Evolutionary conservation across 139 green algal genomes (phyloP), one percentile per base, ranked within the genome.

Genomic region (Edaphochlamys debaryana): DNA sequence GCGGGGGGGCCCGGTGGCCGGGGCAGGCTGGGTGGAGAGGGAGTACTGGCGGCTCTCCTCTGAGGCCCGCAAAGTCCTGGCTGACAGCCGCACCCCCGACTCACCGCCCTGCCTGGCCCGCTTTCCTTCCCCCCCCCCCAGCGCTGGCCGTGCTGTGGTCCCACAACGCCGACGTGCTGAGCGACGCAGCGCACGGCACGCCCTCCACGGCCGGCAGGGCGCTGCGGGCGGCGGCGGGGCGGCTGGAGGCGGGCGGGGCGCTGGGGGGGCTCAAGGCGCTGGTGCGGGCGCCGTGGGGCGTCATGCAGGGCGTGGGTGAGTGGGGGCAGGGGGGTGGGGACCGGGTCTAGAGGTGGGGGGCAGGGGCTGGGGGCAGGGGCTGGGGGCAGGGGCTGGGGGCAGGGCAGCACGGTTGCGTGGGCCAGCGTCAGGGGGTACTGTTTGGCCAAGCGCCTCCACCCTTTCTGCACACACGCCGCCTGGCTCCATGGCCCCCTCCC

Each of bases 121-220:
- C 68, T 11, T 11, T 58, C 11, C 67, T 25, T 42, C 23, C 67
- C 62, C 22, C 27, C 23, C 29, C 13, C 30, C 27, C 68, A 75
- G 68, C 68, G 27, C 68, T 75, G 68, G 68, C 68, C 29, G 41
- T 60, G 68, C 68, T 75, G 41, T 75, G 68, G 68, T 34, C 68
- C 8, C 41, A 75, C 68, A 23, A 15, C 27, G 41, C 68, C 29
- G 40, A 60, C 29, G 68, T 75, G 40, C 40, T 75, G 41, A 38
- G 29, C 11, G 68, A 75, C 41, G 29, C 37, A 41, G 27, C 25
- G 68, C 68, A 45, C 5, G 68, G 68, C 8, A 60, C 41, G 27
- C 41, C 15, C 41, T n/a, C 30, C 29, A 13, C 68, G 4, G 41
- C 68, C 37, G 41, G 41, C 4, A 25, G 68, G 40, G 5, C 29